Conservation (phyloP, 208 protist genomes). For the Giardia muris region DNA sequence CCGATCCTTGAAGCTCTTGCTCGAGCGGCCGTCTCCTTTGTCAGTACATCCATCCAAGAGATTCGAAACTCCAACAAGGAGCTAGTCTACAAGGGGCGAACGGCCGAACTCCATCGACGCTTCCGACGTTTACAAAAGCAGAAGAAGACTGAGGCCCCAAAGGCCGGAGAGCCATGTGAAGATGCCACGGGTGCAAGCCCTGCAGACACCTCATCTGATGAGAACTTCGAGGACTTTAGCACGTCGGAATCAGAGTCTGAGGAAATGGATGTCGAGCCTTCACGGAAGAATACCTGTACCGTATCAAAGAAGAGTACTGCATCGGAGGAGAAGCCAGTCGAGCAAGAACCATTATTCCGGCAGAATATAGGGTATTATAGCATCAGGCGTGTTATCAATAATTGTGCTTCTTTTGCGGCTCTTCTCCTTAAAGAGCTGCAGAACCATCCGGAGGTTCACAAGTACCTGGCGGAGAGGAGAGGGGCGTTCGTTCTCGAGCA, state of each 20-base stretch:
- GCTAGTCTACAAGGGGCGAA: background rate
- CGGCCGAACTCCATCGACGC: background rate
- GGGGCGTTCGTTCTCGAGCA: background rate
- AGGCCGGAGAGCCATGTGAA: background rate
- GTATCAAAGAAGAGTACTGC: background rate
- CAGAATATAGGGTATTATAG: background rate
- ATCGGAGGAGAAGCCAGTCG: background rate
- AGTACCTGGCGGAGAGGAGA: background rate
- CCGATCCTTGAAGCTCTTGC: background rate
- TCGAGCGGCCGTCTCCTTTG: background rate
- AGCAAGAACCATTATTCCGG: background rate
- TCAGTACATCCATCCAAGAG: background rate
- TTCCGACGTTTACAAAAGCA: background rate
- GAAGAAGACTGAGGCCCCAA: background rate
- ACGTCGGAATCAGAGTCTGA: no score
- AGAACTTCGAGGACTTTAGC: background rate
- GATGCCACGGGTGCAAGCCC: background rate
- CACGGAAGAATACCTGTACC: no score
- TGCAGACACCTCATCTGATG: background rate
- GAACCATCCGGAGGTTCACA: background rate
- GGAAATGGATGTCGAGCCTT: no score
- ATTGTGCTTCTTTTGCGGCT: background rate
- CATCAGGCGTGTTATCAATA: background rate
- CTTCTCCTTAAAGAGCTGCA: background rate
- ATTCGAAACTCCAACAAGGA: background rate